These are phyloP conservation scores for Zangia roseola DNA, from an alignment of 768 basidiomycete species.

Conservation along the genomic window DNA sequence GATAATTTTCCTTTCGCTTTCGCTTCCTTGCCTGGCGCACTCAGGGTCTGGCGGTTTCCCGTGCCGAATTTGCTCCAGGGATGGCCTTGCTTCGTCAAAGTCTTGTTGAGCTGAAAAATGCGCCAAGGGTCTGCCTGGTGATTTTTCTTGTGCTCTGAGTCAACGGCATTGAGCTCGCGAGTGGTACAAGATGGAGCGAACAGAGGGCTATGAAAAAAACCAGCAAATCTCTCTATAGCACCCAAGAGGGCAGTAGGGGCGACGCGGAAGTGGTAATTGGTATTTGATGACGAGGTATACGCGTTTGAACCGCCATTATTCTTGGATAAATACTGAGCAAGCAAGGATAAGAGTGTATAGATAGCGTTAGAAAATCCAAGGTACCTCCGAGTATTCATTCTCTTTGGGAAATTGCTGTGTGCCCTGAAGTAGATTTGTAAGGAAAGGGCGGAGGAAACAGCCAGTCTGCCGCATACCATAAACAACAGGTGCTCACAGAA, in stretches of 20 bases:
- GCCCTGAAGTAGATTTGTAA: conserved; percentile 45
- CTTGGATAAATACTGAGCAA: conserved; percentile 63
- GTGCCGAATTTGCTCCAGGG: conserved; percentile 92
- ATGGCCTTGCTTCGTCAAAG: conserved; percentile 75
- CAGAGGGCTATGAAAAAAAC: conserved; percentile 92
- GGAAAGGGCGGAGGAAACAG: not conserved
- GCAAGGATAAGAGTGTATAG: not conserved
- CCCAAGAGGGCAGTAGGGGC: conserved; percentile 59
- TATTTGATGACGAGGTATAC: conserved; percentile 88
- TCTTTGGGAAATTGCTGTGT: conserved; percentile 84
- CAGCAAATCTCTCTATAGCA: conserved; percentile 75
- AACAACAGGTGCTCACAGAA: conserved; percentile 97
- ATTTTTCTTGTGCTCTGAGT: conserved; percentile 98
- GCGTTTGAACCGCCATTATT: conserved; percentile 91
- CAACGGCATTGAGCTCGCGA: conserved; percentile 92
- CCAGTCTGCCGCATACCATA: conserved; percentile 64
- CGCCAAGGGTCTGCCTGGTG: conserved; percentile 88
- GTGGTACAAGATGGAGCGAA: conserved; percentile 83
- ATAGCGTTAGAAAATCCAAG: conserved; percentile 4
- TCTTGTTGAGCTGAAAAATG: conserved; percentile 93
- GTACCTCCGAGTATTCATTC: conserved; percentile 90
- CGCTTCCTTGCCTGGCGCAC: conserved; percentile 54
- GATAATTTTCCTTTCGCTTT: conserved; percentile 48
- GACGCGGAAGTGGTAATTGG: conserved; percentile 83
- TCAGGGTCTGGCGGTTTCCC: conserved; percentile 76